phyloP scores from a whole-genome alignment of 495 filamentous ascomycete species.

The Sphaerosporella brunnea region DNA sequence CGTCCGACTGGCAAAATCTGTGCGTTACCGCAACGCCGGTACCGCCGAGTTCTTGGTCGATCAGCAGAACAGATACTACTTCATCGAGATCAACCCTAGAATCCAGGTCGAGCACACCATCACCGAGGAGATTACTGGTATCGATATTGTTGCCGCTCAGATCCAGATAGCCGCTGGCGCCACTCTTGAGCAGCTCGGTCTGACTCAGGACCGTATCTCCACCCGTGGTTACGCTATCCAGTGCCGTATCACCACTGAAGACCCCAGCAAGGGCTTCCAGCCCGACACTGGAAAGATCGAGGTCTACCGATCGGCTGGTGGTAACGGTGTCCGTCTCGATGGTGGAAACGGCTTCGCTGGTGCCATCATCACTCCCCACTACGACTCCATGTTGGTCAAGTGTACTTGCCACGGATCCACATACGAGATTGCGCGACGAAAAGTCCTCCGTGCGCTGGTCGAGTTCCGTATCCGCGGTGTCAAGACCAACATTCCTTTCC shows the following conservation, averaged over 20 bases:
- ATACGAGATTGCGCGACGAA: constrained; percentile 84
- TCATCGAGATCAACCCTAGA: constrained; percentile 98
- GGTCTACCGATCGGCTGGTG: constrained; percentile 93
- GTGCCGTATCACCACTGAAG: constrained; percentile 96
- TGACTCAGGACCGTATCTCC: constrained; percentile 93
- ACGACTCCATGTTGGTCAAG: constrained; percentile 94
- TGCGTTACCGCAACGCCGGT: constrained; percentile 95
- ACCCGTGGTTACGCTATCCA: constrained; percentile 91
- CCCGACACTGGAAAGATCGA: constrained; percentile 98
- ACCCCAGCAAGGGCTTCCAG: constrained; percentile 75
- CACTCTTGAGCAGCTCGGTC: constrained; percentile 75
- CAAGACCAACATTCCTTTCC: constrained; percentile 97
- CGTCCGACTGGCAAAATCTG: constrained; percentile 80
- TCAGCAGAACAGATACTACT: constrained; percentile 91
- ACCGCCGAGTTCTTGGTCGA: constrained; percentile 98
- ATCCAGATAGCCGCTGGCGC: constrained; percentile 98
- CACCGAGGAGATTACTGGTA: constrained; percentile 96
- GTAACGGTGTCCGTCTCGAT: constrained; percentile 90
- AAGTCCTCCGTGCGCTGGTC: constrained; percentile 81
- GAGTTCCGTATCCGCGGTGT: constrained; percentile 97
- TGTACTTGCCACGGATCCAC: constrained; percentile 85
- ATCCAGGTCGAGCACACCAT: constrained; percentile 93
- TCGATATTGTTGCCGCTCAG: constrained; percentile 95
- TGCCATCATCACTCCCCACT: constrained; percentile 76
- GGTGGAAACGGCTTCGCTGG: constrained; percentile 96